phyloP scores from a whole-genome alignment of 2,329 filamentous ascomycete genomes.

The Epichloe elymi region DNA sequence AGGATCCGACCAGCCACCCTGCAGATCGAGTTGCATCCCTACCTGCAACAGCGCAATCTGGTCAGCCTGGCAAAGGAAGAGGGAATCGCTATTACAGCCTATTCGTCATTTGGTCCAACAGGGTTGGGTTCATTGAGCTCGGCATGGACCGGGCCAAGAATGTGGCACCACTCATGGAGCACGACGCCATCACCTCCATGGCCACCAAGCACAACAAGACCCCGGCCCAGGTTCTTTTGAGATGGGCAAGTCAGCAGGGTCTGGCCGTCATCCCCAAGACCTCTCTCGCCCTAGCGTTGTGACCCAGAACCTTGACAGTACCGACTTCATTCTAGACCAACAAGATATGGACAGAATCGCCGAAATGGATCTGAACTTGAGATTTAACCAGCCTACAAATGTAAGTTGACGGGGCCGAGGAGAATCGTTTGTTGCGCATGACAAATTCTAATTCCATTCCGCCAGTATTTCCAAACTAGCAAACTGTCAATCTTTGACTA shows the following conservation, averaged over 20 bases:
- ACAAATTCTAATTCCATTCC: not conserved
- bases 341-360: slow-evolving; percentile 56
- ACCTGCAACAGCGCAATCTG: slow-evolving; percentile 63
- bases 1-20: slow-evolving; percentile 61
- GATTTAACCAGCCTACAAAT: slow-evolving; percentile 66
- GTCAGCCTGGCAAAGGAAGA: slow-evolving; percentile 55
- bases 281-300: slow-evolving; percentile 39
- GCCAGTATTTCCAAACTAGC: slow-evolving; percentile 3
- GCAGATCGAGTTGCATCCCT: slow-evolving; percentile 85
- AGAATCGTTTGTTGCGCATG: not conserved
- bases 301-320: slow-evolving; percentile 54
- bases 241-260: slow-evolving; percentile 76
- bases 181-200: slow-evolving; percentile 49
- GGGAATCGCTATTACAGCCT: slow-evolving; percentile 64
- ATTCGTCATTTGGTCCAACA: slow-evolving; percentile 71
- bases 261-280: slow-evolving; percentile 76
- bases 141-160: slow-evolving; percentile 44
- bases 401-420: slow-evolving; percentile 29
- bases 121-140: slow-evolving; percentile 72
- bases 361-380: slow-evolving; percentile 49
- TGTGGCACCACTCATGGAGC: slow-evolving; percentile 59
- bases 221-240: slow-evolving; percentile 52
- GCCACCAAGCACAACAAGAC: slow-evolving; percentile 44
- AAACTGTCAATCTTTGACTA: slow-evolving; percentile 3
- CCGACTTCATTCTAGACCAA: slow-evolving; percentile 50